Base-by-base conservation (phyloP, 768 basidiomycete genomes). In the Naganishia randhawae region DNA sequence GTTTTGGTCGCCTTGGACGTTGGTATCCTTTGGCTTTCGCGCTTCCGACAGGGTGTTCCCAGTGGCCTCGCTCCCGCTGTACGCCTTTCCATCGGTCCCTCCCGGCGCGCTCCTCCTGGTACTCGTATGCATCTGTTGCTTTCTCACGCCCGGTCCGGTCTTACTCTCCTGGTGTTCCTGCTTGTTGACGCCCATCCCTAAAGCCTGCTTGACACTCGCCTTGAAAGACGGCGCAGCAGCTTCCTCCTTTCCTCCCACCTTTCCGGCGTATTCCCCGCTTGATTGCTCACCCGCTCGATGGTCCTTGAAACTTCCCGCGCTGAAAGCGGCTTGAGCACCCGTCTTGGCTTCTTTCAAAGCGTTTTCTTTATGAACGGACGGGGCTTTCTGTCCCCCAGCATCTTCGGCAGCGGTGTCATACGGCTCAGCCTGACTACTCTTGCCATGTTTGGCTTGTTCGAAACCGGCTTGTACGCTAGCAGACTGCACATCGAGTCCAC, bases 1-100 rank as follows among this genome's bases (percentile, higher is more conserved):
- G 63, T 77, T 78, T 63, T 79, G 78, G 25, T 79, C 77, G 10
- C 75, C 75, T 13, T 71, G 68, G n/a, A 77, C 63, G 14, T 63
- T 61, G 27, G 51, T 53, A 22, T 72, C 71, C 45, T 68, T 69
- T 19, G 74, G 71, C 31, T 69, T 48, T 37, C 72, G 67, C 1
- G 72, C 22, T 6, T 19, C 57, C 2, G 37, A 25, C 57, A 25
- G 39, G 39, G 37, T 35, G 16, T 35, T 17, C 7, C 57, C 57
- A 1, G 19, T 22, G 13, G 35, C 27, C 39, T 39, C 14, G 57
- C 57, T 61, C 13, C 57, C 57, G 25, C 57, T 61, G 32, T 39
- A 61, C 57, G 57, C 57, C 37, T 61, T 4, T 39, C 57, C 57
- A 42, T 61, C 57, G 22, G 39, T 39, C 25, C 57, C 57, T 17